A percentile compares a stretch with the other conserved stretches of the same genome.
Conservation (phyloP, 371 early-diverging fungal species). For the Mucor plumbeus region DNA sequence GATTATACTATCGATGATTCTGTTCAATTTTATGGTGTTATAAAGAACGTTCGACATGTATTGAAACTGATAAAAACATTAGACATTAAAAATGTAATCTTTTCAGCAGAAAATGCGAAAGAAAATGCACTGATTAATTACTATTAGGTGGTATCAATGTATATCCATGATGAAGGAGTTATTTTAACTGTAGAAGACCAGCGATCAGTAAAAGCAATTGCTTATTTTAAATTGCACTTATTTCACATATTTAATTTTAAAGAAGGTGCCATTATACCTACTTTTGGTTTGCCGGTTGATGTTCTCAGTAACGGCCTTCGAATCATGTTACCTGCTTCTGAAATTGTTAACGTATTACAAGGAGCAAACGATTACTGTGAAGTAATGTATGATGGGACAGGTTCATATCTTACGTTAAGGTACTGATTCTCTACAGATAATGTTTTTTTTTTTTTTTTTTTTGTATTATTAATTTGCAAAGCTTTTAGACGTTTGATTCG, state of each 20-base stretch:
- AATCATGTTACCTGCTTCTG: constrained; percentile 17
- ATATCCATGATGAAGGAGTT: constrained; percentile 45
- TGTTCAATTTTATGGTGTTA: constrained; percentile 19
- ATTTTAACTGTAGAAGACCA: constrained; percentile 39
- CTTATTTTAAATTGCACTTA: constrained; percentile 37
- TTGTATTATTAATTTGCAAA: not conserved
- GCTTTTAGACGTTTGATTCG: constrained; percentile 28
- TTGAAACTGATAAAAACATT: constrained; percentile 13
- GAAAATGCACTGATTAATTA: not conserved
- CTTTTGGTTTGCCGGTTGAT: constrained; percentile 37
- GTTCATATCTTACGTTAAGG: constrained; percentile 33
- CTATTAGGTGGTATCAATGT: constrained; percentile 7
- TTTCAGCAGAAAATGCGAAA: not conserved
- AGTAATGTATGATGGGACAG: constrained; percentile 37
- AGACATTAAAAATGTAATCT: constrained; percentile 20
- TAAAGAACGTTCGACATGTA: constrained; percentile 9
- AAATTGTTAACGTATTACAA: not conserved
- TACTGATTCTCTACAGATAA: no score
- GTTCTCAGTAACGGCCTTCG: constrained; percentile 38
- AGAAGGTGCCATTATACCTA: constrained; percentile 17
- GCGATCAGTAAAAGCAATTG: constrained; percentile 38
- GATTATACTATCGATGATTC: constrained; percentile 16
- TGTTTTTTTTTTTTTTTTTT: no score
- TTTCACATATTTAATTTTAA: constrained; percentile 34
- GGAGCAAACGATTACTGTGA: constrained; percentile 34